phyloP scores from a whole-genome alignment of 192 early-diverging fungal species.

The Rhizoclosmatium globosum region DNA sequence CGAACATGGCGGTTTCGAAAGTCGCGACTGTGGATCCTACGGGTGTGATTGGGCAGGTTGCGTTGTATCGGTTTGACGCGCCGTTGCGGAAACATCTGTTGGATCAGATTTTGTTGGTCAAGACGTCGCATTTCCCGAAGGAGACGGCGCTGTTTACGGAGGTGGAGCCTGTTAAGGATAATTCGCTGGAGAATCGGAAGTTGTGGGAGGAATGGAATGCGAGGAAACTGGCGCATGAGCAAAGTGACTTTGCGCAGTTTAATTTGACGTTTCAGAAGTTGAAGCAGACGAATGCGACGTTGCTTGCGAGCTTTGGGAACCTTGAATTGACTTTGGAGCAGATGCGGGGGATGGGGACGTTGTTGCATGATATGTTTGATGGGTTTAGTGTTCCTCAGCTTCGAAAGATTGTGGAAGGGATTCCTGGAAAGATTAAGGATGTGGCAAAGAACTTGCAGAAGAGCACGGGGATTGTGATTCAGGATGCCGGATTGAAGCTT shows the following conservation, averaged over 20 bases:
- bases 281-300: slow-evolving; percentile 38
- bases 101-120: slow-evolving; percentile 50
- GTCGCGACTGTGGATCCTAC: slow-evolving; percentile 26
- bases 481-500: slow-evolving; percentile 55
- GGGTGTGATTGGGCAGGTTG: slow-evolving; percentile 39
- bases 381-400: slow-evolving; percentile 46
- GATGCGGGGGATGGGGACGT: slow-evolving; percentile 55
- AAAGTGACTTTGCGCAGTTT: slow-evolving; percentile 56
- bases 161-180: slow-evolving; percentile 51
- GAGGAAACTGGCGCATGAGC: slow-evolving; percentile 47
- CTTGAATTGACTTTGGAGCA: slow-evolving; percentile 56
- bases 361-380: slow-evolving; percentile 49
- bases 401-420: slow-evolving; percentile 50
- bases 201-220: slow-evolving; percentile 56
- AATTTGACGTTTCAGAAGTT: slow-evolving; percentile 55
- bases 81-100: slow-evolving; percentile 46
- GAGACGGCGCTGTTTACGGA: slow-evolving; percentile 42
- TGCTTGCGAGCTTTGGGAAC: slow-evolving; percentile 44
- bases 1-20: slow-evolving; percentile 43
- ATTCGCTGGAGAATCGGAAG: slow-evolving; percentile 54
- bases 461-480: slow-evolving; percentile 58
- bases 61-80: slow-evolving; percentile 63
- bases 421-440: slow-evolving; percentile 57
- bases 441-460: slow-evolving; percentile 55
- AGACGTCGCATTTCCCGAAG: slow-evolving; percentile 53